phyloP scores from a whole-genome alignment of 805 yeast species.

The Candida railenensis region DNA sequence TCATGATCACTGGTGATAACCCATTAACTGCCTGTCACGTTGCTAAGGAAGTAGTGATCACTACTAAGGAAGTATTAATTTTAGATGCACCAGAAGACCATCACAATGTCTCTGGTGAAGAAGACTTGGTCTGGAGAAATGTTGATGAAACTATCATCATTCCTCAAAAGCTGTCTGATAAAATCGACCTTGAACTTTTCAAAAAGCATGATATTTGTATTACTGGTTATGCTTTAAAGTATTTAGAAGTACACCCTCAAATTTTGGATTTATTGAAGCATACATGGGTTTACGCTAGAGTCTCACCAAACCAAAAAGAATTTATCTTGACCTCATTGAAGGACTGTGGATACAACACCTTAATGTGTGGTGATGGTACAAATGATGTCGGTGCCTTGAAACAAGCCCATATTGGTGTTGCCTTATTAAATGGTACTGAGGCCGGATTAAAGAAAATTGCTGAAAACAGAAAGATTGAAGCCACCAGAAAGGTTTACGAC shows the following conservation, averaged over 20 bases:
- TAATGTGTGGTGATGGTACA: conserved; percentile 99
- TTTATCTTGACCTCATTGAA: conserved; percentile 81
- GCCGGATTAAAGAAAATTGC: conserved; percentile 87
- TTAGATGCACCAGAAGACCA: conserved; percentile 81
- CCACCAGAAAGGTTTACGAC: conserved; percentile 64
- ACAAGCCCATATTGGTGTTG: conserved; percentile 98
- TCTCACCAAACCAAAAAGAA: conserved; percentile 95
- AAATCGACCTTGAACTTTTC: conserved; percentile 57
- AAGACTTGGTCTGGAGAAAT: conserved; percentile 78
- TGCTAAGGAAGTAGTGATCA: conserved; percentile 88
- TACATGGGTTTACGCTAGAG: conserved; percentile 97
- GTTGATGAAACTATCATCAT: conserved; percentile 72
- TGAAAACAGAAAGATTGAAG: conserved; percentile 71
- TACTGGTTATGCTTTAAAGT: conserved; percentile 85
- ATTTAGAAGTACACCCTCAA: conserved; percentile 65
- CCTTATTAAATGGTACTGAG: conserved; percentile 95
- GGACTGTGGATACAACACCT: conserved; percentile 84
- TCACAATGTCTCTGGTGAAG: conserved; percentile 43
- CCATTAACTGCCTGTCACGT: conserved; percentile 98
- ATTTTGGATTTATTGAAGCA: conserved; percentile 73
- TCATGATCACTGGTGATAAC: conserved; percentile 99
- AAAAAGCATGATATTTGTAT: conserved; percentile 80
- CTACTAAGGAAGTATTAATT: conserved; percentile 79
- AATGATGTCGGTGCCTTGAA: conserved; percentile 99
- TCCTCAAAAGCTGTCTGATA: conserved; percentile 61